A percentile compares a stretch with the other conserved stretches of the same genome.
Evolutionary conservation across 2,329 filamentous ascomycete species (phyloP).

Genomic region (Calonectria crousiana): DNA sequence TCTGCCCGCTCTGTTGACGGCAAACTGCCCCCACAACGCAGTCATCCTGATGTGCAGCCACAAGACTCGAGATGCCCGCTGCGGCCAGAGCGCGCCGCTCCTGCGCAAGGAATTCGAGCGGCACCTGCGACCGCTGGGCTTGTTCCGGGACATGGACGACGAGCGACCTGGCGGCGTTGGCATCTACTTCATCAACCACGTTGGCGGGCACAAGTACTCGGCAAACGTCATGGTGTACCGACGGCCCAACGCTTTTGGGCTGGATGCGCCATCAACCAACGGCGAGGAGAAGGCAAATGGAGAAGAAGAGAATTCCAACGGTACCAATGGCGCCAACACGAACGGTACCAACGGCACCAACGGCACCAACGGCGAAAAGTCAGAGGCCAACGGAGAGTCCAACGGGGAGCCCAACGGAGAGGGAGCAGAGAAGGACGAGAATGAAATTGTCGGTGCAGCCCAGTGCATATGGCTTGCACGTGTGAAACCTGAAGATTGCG

Average conservation of each 20-base stretch:
- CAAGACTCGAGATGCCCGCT: conserved; percentile 92
- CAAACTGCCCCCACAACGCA: conserved; percentile 82
- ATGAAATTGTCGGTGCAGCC: conserved; percentile 69
- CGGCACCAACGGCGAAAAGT: conserved; percentile 45
- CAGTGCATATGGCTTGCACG: conserved; percentile 96
- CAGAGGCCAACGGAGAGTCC: conserved; percentile 43
- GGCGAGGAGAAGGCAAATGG: conserved; percentile 27
- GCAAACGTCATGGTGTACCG: conserved; percentile 96
- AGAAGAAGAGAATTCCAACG: conserved; percentile 15
- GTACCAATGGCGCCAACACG: conserved; percentile 27
- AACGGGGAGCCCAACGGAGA: conserved; percentile 44
- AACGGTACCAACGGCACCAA: conserved; percentile 31
- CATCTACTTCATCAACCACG: conserved; percentile 96
- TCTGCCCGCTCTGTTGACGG: conserved; percentile 47
- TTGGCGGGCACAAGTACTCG: conserved; percentile 95
- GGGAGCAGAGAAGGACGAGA: conserved; percentile 33
- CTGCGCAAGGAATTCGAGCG: conserved; percentile 90
- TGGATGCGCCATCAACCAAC: conserved; percentile 57
- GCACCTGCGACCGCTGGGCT: conserved; percentile 84
- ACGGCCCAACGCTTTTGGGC: conserved; percentile 67
- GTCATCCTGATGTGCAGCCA: conserved; percentile 96
- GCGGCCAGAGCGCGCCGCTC: conserved; percentile 92
- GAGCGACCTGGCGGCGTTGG: conserved; percentile 91
- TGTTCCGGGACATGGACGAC: conserved; percentile 90
- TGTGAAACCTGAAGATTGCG: conserved; percentile 88